These are phyloP conservation scores for Tetratostichococcus sp. DNA, from an alignment of 139 green algal genomes.

Conservation along the genomic window DNA sequence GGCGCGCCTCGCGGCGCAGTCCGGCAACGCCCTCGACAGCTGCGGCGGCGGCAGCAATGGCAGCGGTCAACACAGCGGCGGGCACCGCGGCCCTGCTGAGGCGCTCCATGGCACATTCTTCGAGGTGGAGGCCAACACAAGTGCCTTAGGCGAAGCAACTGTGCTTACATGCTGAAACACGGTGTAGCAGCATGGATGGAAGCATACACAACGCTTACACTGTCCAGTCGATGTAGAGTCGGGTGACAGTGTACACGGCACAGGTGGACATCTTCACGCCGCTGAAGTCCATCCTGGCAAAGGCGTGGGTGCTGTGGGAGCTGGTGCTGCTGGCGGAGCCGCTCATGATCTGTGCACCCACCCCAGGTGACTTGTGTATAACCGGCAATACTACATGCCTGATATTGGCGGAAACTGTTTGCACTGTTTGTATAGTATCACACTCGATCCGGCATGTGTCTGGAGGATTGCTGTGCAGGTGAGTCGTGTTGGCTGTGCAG, in stretches of 20 bases:
- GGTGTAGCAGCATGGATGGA: too few relatives aligned
- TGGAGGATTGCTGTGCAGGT: too few relatives aligned
- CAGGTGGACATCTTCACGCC: slow-evolving; percentile 50
- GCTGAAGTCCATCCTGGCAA: slow-evolving; percentile 24
- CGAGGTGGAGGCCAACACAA: too few relatives aligned
- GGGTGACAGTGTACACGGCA: background rate
- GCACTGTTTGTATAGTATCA: too few relatives aligned
- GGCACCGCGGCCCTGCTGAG: background rate
- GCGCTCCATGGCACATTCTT: slow-evolving; percentile 12
- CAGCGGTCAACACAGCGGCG: background rate
- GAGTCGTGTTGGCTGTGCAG: slow-evolving; percentile 22
- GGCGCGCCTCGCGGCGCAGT: background rate
- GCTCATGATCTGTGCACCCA: slow-evolving; percentile 71
- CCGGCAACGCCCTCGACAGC: too few relatives aligned
- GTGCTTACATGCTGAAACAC: too few relatives aligned
- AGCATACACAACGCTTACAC: too few relatives aligned
- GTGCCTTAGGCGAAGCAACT: too few relatives aligned
- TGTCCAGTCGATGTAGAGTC: background rate
- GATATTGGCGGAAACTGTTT: too few relatives aligned
- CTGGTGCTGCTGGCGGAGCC: slow-evolving; percentile 72
- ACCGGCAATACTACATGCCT: too few relatives aligned
- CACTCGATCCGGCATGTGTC: too few relatives aligned
- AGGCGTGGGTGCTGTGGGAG: slow-evolving; percentile 83
- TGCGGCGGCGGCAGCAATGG: background rate
- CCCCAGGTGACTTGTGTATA: slow-evolving; percentile 49